These are phyloP conservation scores for Trichoderma citrinoviride DNA, from an alignment of 2,329 filamentous ascomycete species.

Conservation along the genomic window DNA sequence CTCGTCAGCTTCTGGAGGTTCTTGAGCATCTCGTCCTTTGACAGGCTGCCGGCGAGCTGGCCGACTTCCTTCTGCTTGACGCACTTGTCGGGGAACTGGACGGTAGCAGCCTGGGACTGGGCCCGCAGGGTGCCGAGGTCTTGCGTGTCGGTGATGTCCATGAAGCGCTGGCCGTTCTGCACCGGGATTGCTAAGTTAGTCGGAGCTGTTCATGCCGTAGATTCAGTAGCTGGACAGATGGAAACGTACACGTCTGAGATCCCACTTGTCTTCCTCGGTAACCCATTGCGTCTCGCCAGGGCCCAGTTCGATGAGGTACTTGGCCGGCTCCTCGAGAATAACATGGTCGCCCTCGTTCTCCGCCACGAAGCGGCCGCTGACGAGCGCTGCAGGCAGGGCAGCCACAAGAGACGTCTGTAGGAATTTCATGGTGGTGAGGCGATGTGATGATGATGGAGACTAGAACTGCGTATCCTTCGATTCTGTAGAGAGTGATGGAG, in stretches of 20 bases:
- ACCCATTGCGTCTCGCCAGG: slow-evolving; percentile 83
- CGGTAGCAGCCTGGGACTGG: slow-evolving; percentile 32
- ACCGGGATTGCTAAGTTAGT: background rate
- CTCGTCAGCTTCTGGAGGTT: slow-evolving; percentile 76
- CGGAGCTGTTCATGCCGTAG: too few species aligned
- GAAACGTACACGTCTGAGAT: slow-evolving; percentile 69
- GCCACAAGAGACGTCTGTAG: slow-evolving; percentile 52
- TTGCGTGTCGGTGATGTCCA: slow-evolving; percentile 82
- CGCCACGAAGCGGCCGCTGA: slow-evolving; percentile 56
- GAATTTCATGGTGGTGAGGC: slow-evolving; percentile 47
- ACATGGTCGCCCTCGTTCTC: slow-evolving; percentile 50
- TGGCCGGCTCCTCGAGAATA: slow-evolving; percentile 44
- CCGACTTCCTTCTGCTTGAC: slow-evolving; percentile 63
- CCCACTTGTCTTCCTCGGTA: slow-evolving; percentile 94
- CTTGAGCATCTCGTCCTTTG: slow-evolving; percentile 71
- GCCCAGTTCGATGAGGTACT: slow-evolving; percentile 77
- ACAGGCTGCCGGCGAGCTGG: slow-evolving; percentile 65
- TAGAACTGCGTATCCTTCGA: background rate
- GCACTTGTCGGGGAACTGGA: slow-evolving; percentile 67
- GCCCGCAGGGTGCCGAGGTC: slow-evolving; percentile 50
- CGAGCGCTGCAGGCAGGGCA: slow-evolving; percentile 52
- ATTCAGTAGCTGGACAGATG: background rate
- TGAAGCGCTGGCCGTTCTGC: slow-evolving; percentile 82
- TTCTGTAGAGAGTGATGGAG: background rate
- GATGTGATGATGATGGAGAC: background rate